Evolutionary conservation across 371 early-diverging fungal genomes (phyloP), one percentile per base, ranked within the genome.

Genomic region (Apophysomyces trapeziformis): DNA sequence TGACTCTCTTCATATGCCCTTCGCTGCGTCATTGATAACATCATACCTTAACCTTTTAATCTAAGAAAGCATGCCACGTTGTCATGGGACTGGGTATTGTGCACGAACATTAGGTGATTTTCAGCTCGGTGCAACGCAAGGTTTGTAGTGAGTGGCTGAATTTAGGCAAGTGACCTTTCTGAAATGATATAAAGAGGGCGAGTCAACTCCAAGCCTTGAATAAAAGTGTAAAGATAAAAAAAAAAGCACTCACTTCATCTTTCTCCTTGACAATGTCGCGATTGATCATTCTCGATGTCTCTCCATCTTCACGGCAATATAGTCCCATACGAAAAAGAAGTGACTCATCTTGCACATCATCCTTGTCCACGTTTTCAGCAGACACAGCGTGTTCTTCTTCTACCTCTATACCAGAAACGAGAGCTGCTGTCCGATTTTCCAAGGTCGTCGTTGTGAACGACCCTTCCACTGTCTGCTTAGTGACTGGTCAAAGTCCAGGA

Each of bases 401-500:
- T 11, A 50, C 21, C 18, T 50, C 54, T 50, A 21, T 50, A 5
- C 54, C 54, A 7, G 54, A 50, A 16, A 4, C 54, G 9, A n/a
- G 21, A 21, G 21, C 54, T 18, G 54, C 39, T 16, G 60, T 59
- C 12, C 60, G 60, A 26, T 59, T 59, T 59, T 59, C 60, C 39
- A 59, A 59, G 26, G 60, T 59, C 18, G 60, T 59, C 11, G 60
- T 59, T n/a, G 60, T 59, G 8, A 59, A 59, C 16, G 38, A 59
- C 8, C 60, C 60, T 39, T 59, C 60, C n/a, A 38, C 43, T 39
- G 43, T 59, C 8, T 59, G 60, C 16, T 26, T 59, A 21, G 43
- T 59, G 16, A 37, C 38, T 38, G 41, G 36, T 18, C 38, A 59
- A 43, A 59, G 13, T 8, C 60, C 41, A 12, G 60, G 60, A 36